A percentile compares a stretch with the other conserved stretches of the same genome.
Evolutionary conservation across 2,329 filamentous ascomycete genomes (phyloP).

Genomic region (Alternaria gansuensis): DNA sequence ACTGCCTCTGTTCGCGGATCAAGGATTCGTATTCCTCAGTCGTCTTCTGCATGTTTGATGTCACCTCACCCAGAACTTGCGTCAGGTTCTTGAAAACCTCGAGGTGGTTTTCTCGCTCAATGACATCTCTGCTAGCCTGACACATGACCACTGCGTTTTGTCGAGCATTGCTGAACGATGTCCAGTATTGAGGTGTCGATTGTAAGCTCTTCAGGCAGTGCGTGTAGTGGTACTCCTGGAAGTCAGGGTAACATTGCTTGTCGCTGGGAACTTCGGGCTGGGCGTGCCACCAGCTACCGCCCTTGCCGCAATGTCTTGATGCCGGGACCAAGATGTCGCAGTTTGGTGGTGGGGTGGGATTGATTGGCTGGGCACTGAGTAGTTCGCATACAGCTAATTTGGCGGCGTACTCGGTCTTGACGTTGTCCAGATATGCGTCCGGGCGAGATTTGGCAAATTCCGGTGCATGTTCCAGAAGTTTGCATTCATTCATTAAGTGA

Average conservation of each 20-base stretch:
- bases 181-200: constrained; percentile 67
- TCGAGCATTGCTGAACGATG: constrained; percentile 69
- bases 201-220: constrained; percentile 65
- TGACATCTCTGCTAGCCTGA: constrained; percentile 66
- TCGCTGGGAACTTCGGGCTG: constrained; percentile 20
- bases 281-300: constrained; percentile 36
- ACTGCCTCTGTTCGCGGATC: constrained; percentile 36
- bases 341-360: constrained; percentile 59
- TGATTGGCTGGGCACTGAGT: constrained; percentile 55
- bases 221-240: constrained; percentile 53
- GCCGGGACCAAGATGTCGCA: constrained; percentile 62
- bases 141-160: constrained; percentile 71
- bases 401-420: constrained; percentile 67
- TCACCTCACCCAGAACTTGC: constrained; percentile 36
- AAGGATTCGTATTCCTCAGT: constrained; percentile 38
- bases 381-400: constrained; percentile 71
- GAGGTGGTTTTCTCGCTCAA: constrained; percentile 62
- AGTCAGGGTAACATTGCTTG: constrained; percentile 48
- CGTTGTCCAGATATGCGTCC: constrained; percentile 46
- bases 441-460: constrained; percentile 38
- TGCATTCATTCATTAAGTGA: constrained; percentile 63
- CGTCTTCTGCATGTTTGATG: constrained; percentile 33
- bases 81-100: constrained; percentile 48
- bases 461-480: constrained; percentile 55
- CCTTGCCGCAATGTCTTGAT: constrained; percentile 41